Conservation (phyloP, 805 yeast genomes). For the Candida succiphila region DNA sequence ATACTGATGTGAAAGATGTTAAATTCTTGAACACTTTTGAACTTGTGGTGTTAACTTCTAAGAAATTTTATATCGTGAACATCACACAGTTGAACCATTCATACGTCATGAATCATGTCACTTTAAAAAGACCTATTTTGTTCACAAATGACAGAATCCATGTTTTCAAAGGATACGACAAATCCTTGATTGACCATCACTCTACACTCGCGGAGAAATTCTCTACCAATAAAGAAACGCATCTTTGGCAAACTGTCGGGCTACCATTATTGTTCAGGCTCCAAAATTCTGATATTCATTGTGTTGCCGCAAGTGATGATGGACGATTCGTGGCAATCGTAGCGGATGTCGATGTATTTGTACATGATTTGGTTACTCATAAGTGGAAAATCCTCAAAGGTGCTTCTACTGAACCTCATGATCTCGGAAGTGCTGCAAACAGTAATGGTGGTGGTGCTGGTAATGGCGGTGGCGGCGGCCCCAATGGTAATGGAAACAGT, state of each 20-base stretch:
- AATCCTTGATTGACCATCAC: slow-evolving; percentile 28
- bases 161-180: slow-evolving; percentile 38
- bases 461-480: too few relatives aligned
- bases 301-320: slow-evolving; percentile 33
- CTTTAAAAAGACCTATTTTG: slow-evolving; percentile 30
- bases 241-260: slow-evolving; percentile 35
- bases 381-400: slow-evolving; percentile 36
- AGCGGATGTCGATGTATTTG: slow-evolving; percentile 35
- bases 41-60: slow-evolving; percentile 20
- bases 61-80: slow-evolving; percentile 19
- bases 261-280: slow-evolving; percentile 36
- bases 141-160: slow-evolving; percentile 27
- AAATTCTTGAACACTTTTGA: slow-evolving; percentile 21
- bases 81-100: slow-evolving; percentile 16
- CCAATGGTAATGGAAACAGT: too few relatives aligned
- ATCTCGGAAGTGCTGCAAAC: slow-evolving; percentile 17
- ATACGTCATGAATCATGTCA: slow-evolving; percentile 11
- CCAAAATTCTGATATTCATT: slow-evolving; percentile 31
- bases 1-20: slow-evolving; percentile 3
- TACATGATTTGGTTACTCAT: slow-evolving; percentile 28
- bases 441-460: too few relatives aligned
- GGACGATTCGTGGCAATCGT: slow-evolving; percentile 41
- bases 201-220: slow-evolving; percentile 8
- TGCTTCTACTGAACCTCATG: too few relatives aligned
- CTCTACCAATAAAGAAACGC: slow-evolving; percentile 25